Percentiles rank a stretch among this genome's conserved stretches.
Evolutionary conservation across 2,329 filamentous ascomycete species (phyloP).

Genomic region (Paecilomyces niveus): DNA sequence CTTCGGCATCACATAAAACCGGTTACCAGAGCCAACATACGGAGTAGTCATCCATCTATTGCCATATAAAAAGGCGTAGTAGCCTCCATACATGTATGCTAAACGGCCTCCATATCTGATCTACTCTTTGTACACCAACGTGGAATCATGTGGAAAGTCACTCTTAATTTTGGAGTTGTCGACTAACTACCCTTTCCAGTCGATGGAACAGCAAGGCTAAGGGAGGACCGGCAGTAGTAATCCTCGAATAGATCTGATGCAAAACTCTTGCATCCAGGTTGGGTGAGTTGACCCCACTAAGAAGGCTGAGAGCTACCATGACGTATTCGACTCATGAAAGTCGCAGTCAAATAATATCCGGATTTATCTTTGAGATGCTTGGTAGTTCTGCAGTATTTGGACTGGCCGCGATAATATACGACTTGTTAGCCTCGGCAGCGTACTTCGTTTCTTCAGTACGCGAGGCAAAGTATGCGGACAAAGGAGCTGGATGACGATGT

Average conservation of each 20-base stretch:
- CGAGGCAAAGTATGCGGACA: neutral
- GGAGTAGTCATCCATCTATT: constrained; percentile 56
- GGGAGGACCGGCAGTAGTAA: no score
- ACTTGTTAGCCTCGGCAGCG: neutral
- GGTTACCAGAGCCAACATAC: constrained; percentile 61
- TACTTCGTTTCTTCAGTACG: neutral
- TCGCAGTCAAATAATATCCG: neutral
- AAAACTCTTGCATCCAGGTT: neutral
- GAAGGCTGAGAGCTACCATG: neutral
- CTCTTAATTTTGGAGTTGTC: no score
- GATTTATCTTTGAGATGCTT: neutral
- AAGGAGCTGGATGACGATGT: neutral
- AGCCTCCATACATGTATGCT: constrained; percentile 56
- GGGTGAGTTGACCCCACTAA: neutral
- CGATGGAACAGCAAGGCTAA: no score
- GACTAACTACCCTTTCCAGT: no score
- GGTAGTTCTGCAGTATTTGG: neutral
- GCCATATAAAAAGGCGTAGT: constrained; percentile 59
- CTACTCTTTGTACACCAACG: neutral
- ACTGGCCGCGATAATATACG: neutral
- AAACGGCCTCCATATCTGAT: constrained; percentile 34
- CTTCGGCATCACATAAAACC: constrained; percentile 67
- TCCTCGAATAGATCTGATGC: neutral
- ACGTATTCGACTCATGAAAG: neutral
- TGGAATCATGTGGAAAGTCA: neutral